These are phyloP conservation scores for Pezicula rhizophila DNA, from an alignment of 2,329 filamentous ascomycete genomes.

Conservation along the genomic window DNA sequence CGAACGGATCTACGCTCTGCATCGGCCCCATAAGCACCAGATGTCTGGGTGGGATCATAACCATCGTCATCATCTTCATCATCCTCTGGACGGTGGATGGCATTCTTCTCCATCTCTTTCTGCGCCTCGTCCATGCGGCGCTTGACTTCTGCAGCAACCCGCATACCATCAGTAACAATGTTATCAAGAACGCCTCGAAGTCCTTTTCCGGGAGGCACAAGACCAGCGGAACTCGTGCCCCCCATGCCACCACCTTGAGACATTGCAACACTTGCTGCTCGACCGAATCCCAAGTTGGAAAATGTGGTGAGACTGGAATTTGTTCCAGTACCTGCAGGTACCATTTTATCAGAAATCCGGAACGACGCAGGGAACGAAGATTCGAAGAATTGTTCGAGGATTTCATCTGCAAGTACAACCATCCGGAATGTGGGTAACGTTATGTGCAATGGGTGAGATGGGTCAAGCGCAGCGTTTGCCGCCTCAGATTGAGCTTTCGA, in stretches of 20 bases:
- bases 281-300: constrained; percentile 59
- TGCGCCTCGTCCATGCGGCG: constrained; percentile 94
- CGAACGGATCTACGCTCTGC: constrained; percentile 58
- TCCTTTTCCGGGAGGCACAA: constrained; percentile 53
- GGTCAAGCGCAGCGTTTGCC: constrained; percentile 86
- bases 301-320: constrained; percentile 79
- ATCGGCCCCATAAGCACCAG: constrained; percentile 48
- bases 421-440: constrained; percentile 97
- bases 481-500: constrained; percentile 66
- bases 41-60: constrained; percentile 38
- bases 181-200: constrained; percentile 91
- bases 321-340: constrained; percentile 31
- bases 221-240: constrained; percentile 21
- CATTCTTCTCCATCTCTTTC: constrained; percentile 80
- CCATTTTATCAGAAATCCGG: constrained; percentile 66
- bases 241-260: constrained; percentile 29
- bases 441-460: constrained; percentile 87
- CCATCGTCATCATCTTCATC: constrained; percentile 66
- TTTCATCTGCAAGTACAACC: constrained; percentile 93
- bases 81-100: constrained; percentile 59
- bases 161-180: constrained; percentile 95
- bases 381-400: constrained; percentile 96
- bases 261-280: constrained; percentile 32
- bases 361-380: constrained; percentile 91
- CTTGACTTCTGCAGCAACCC: constrained; percentile 86